phyloP scores from a whole-genome alignment of 2,329 filamentous ascomycete species.

The Penicillium sp. region DNA sequence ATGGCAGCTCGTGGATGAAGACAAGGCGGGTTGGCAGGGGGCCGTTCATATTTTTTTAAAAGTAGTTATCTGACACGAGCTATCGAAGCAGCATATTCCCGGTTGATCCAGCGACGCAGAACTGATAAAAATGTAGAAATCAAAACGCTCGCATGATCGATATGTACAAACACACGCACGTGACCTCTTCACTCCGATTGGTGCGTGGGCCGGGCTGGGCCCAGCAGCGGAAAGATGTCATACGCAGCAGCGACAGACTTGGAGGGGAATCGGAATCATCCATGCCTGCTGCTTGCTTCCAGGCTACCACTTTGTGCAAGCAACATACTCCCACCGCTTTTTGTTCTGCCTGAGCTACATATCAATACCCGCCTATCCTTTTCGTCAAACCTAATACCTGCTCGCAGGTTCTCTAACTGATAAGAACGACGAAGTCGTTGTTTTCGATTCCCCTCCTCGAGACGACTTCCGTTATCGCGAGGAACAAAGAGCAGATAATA shows the following conservation, averaged over 20 bases:
- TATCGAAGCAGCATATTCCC: background rate
- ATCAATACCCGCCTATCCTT: background rate
- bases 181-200: slow-evolving; percentile 28
- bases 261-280: background rate
- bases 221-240: slow-evolving; percentile 14
- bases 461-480: background rate
- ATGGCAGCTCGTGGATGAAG: slow-evolving; percentile 60
- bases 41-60: slow-evolving; percentile 46
- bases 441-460: background rate
- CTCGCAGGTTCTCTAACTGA: too few relatives aligned
- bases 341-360: background rate
- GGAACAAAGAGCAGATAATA: background rate
- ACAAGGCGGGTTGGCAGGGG: slow-evolving; percentile 63
- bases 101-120: background rate
- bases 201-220: slow-evolving; percentile 20
- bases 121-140: background rate
- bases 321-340: background rate
- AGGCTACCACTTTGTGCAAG: slow-evolving; percentile 9
- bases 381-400: too few relatives aligned
- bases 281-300: slow-evolving; percentile 3
- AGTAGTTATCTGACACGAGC: background rate
- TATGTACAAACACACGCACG: slow-evolving; percentile 20
- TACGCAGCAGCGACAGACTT: slow-evolving; percentile 11
- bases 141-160: background rate
- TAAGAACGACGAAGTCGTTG: background rate